Conservation (phyloP, 2,329 filamentous ascomycete genomes). For the Stagonosporopsis cucurbitacearum region DNA sequence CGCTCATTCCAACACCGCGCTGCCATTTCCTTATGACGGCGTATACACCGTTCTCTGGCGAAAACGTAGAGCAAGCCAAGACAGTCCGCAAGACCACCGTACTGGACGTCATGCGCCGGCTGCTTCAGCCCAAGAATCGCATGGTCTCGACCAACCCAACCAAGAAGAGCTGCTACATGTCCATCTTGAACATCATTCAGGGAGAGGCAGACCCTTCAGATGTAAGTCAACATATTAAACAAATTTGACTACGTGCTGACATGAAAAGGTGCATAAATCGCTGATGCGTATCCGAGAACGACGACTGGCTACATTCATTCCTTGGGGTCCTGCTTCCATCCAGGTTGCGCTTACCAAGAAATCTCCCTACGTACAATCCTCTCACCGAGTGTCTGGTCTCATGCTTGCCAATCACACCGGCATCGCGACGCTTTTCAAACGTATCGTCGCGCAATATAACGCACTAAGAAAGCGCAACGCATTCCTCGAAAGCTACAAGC, state of each 20-base stretch:
- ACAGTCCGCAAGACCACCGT: slow-evolving; percentile 98
- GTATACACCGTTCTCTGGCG: slow-evolving; percentile 96
- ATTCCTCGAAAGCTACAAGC: slow-evolving; percentile 95
- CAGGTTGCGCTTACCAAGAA: slow-evolving; percentile 97
- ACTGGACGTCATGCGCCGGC: slow-evolving; percentile 92
- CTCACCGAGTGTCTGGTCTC: slow-evolving; percentile 90
- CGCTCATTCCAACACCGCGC: slow-evolving; percentile 91
- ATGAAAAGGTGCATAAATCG: slow-evolving; percentile 82
- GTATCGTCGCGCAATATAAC: slow-evolving; percentile 91
- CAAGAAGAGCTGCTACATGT: slow-evolving; percentile 99
- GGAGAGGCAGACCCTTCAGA: slow-evolving; percentile 98
- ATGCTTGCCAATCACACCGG: slow-evolving; percentile 99
- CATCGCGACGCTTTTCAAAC: slow-evolving; percentile 94
- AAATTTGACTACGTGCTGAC: slow-evolving; percentile 16
- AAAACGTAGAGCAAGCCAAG: slow-evolving; percentile 95
- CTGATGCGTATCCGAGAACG: slow-evolving; percentile 94
- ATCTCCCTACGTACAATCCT: slow-evolving; percentile 93
- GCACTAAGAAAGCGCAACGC: slow-evolving; percentile 95
- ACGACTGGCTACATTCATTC: slow-evolving; percentile 92
- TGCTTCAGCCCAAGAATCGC: slow-evolving; percentile 97
- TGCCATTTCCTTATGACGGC: slow-evolving; percentile 99
- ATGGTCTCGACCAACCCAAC: slow-evolving; percentile 97
- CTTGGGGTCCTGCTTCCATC: slow-evolving; percentile 97
- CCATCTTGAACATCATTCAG: slow-evolving; percentile 98
- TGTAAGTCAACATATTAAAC: slow-evolving; percentile 51